Evolutionary conservation across 495 filamentous ascomycete genomes (phyloP), one percentile per base, ranked within the genome.

Genomic region (Neohortaea acidophila): DNA sequence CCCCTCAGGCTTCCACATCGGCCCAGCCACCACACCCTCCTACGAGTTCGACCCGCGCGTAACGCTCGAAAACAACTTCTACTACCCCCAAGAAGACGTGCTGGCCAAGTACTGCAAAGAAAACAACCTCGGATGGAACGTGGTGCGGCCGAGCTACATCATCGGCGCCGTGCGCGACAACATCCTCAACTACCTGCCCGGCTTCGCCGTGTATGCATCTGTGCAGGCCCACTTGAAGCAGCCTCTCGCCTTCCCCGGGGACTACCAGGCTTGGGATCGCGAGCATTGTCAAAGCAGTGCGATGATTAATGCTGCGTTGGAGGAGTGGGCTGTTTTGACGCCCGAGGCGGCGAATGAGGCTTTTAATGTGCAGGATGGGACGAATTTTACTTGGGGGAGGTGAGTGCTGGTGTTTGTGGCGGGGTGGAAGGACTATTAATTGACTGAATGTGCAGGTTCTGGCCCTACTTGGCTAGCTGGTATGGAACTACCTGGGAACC

Each of bases 61-160:
- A 13, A 25, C 41, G 2, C 54, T 33, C 3, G 59, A 11, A 58
- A 57, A 36, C 51, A 70, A 70, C 50, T 69, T 68, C 53, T 69
- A 70, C 57, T 67, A 65, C 47, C 45, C 48, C 3, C 66, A 70
- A 54, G 62, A 70, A 53, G 63, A 70, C 44, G 29, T 49, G 20
- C 51, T 69, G 0, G 36, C 34, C 5, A 21, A 42, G 3, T 70
- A 51, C 47, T 61, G 58, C 43, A 21, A 34, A 0, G 44, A 48
- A 51, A 29, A 40, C 19, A 22, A 22, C 4, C 7, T 26, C 10
- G 35, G 23, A 3, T 37, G 35, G 35, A 37, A 37, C 35, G 23
- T 37, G 13, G 35, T 37, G 4, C 20, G 20, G 31, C 65, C 64
- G 7, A 59, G 51, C 6, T 64, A 57, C 49, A 66, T 70, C 51